phyloP scores from a whole-genome alignment of 495 filamentous ascomycete genomes.

The Schizothecium vesticola region DNA sequence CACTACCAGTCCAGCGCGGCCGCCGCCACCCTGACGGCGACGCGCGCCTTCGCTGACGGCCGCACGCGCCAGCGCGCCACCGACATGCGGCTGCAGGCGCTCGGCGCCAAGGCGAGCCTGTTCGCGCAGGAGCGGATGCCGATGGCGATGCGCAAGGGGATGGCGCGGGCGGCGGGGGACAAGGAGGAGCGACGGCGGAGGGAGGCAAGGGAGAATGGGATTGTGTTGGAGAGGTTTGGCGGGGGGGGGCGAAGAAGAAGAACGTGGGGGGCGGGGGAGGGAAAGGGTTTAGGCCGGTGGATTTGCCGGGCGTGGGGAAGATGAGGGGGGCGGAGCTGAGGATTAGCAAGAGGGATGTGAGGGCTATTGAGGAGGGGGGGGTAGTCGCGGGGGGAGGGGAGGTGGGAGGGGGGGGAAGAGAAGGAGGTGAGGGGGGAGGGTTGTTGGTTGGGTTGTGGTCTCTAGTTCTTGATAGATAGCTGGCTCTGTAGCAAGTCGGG shows the following conservation, averaged over 20 bases:
- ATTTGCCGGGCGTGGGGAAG: constrained; percentile 69
- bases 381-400: constrained; percentile 23
- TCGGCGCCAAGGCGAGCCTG: constrained; percentile 73
- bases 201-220: constrained; percentile 84
- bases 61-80: constrained; percentile 62
- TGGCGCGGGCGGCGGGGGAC: constrained; percentile 54
- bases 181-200: constrained; percentile 65
- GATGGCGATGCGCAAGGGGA: constrained; percentile 71
- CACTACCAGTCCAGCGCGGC: constrained; percentile 27
- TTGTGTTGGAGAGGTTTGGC: constrained; percentile 70
- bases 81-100: constrained; percentile 71
- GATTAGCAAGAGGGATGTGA: constrained; percentile 71
- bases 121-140: constrained; percentile 79
- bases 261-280: constrained; percentile 15
- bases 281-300: constrained; percentile 62
- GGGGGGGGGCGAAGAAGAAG: constrained; percentile 37
- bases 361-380: constrained; percentile 49
- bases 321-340: constrained; percentile 74
- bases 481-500: too few relatives aligned
- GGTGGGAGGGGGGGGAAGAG: constrained; percentile 27
- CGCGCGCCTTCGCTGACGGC: constrained; percentile 31
- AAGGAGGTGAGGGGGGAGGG: constrained; percentile 14
- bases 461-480: too few relatives aligned
- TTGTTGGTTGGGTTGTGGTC: neutral
- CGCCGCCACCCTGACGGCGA: constrained; percentile 18